Evolutionary conservation across 352 stramenopile species (phyloP).

Genomic region (Phytopythium cucurbitacearum): DNA sequence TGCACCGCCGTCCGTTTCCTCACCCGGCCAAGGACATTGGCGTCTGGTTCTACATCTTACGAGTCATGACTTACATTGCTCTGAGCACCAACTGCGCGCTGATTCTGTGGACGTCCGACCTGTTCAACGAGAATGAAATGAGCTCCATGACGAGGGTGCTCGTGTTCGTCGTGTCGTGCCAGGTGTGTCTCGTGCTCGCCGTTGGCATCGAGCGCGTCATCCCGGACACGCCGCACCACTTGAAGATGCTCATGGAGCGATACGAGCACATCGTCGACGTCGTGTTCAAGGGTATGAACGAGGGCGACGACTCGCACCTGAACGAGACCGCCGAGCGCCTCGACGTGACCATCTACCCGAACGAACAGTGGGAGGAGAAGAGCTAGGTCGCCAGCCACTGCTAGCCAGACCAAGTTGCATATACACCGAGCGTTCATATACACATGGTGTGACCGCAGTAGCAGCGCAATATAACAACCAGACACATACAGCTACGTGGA

Average conservation of each 20-base stretch:
- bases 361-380: conserved; percentile 59
- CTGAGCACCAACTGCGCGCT: conserved; percentile 76
- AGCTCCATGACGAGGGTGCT: conserved; percentile 44
- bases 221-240: conserved; percentile 50
- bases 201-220: conserved; percentile 56
- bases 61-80: conserved; percentile 77
- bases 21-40: conserved; percentile 85
- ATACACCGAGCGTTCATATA: too few species aligned
- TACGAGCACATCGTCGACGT: conserved; percentile 73
- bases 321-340: conserved; percentile 68
- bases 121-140: conserved; percentile 39
- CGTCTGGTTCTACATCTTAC: conserved; percentile 88
- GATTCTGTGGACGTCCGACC: conserved; percentile 78
- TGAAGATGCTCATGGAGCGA: conserved; percentile 51
- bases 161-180: conserved; percentile 64
- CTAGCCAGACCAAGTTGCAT: too few species aligned
- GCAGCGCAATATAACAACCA: too few species aligned
- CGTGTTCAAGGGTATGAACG: conserved; percentile 71
- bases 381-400: too few species aligned
- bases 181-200: conserved; percentile 64
- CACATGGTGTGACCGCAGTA: background rate
- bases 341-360: conserved; percentile 71
- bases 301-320: conserved; percentile 63
- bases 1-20: conserved; percentile 75
- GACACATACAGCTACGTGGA: too few species aligned